Conservation (phyloP, 768 basidiomycete genomes). For the Cyclocybe cylindracea region DNA sequence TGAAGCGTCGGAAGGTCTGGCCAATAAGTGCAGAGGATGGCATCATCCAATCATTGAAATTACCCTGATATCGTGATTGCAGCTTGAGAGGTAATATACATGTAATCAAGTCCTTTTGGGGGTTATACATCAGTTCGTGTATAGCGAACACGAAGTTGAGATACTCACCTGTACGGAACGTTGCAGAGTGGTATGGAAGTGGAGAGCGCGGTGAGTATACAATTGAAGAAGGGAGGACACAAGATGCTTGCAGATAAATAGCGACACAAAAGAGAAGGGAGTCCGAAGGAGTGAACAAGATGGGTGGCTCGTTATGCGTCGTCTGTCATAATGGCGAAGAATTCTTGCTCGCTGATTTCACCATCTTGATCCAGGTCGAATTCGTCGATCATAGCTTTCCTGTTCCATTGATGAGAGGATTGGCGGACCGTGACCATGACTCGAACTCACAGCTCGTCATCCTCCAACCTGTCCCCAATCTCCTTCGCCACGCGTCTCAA, state of each 20-base stretch:
- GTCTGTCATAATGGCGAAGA: conserved; percentile 96
- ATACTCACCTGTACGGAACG: conserved; percentile 18
- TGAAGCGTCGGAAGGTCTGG: too few species aligned
- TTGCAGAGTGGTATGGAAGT: conserved; percentile 18
- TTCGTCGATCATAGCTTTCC: conserved; percentile 99
- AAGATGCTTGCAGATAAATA: conserved; percentile 20
- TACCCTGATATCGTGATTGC: too few species aligned
- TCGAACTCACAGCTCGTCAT: conserved; percentile 88
- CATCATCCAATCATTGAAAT: too few species aligned
- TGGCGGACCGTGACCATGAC: conserved; percentile 1
- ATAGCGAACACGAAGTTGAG: neutral
- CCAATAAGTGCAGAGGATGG: too few species aligned
- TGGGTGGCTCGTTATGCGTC: conserved; percentile 54
- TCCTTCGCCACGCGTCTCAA: conserved; percentile 94
- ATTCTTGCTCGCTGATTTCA: conserved; percentile 95
- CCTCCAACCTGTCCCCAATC: conserved; percentile 92
- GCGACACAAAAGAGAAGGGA: conserved; percentile 9
- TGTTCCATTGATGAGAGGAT: conserved; percentile 26
- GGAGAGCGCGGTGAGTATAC: conserved; percentile 18
- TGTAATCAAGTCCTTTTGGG: too few species aligned
- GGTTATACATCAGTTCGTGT: too few species aligned
- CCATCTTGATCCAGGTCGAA: conserved; percentile 99
- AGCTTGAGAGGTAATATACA: too few species aligned
- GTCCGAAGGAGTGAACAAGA: conserved; percentile 4
- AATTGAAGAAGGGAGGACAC: conserved; percentile 5